Percentiles rank a stretch among this genome's conserved stretches.
Evolutionary conservation across 139 green algal genomes (phyloP).

Genomic region (Chlorella sp.): DNA sequence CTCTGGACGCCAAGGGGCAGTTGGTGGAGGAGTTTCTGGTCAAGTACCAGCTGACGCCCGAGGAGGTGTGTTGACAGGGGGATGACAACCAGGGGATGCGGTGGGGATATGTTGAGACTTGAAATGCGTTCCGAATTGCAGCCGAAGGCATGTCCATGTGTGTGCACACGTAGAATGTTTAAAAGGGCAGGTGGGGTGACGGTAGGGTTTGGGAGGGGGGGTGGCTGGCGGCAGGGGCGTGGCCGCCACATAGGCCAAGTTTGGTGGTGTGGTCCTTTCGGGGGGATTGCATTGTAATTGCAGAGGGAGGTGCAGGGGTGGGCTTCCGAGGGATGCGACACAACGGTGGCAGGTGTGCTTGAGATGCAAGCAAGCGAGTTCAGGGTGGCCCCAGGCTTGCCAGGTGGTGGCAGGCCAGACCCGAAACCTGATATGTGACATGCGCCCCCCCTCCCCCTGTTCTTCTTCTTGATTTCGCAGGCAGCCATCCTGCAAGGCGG

Average conservation of each 20-base stretch:
- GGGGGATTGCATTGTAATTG: no score
- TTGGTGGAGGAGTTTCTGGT: conserved; percentile 80
- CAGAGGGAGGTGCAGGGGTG: no score
- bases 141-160: not conserved
- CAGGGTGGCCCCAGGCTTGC: not conserved
- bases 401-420: not conserved
- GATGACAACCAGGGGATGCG: not conserved
- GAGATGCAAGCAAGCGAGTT: not conserved
- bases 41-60: conserved; percentile 84
- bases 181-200: not conserved
- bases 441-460: not conserved
- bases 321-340: no score
- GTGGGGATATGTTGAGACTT: no score
- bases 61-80: conserved; percentile 45
- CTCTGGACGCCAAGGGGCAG: conserved; percentile 38
- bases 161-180: not conserved
- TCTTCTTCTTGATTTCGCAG: conserved; percentile 10
- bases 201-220: not conserved
- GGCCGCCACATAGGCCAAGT: not conserved
- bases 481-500: conserved; percentile 43
- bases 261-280: no score
- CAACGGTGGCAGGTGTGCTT: not conserved
- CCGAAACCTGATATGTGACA: not conserved
- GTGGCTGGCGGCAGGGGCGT: not conserved
- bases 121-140: no score